Evolutionary conservation across 495 filamentous ascomycete genomes (phyloP).

Genomic region (Copromyces sp.): DNA sequence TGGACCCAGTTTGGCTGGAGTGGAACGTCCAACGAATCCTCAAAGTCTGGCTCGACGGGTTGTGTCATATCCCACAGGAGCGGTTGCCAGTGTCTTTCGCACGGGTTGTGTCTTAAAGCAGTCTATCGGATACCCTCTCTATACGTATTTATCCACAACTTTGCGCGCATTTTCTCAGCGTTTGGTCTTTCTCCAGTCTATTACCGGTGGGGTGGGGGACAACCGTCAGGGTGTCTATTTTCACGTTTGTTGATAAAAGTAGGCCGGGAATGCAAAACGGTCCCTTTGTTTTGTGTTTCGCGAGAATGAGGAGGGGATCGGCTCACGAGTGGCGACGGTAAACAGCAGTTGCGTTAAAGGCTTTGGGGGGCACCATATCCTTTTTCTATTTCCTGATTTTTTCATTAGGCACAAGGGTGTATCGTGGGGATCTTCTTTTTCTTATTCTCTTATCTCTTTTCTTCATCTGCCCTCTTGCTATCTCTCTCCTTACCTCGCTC

Average conservation of each 20-base stretch:
- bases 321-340: neutral
- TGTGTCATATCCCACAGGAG: neutral
- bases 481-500: slow-evolving; percentile 1
- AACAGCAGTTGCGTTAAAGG: neutral
- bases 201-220: slow-evolving; percentile 2
- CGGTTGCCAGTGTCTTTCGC: neutral
- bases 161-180: slow-evolving; percentile 9
- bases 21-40: neutral
- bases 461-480: neutral
- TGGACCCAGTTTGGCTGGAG: neutral
- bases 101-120: neutral
- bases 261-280: slow-evolving; percentile 15
- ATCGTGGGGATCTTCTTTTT: slow-evolving; percentile 4
- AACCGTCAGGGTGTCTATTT: slow-evolving; percentile 5
- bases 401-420: neutral
- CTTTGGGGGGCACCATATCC: neutral
- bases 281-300: slow-evolving; percentile 3
- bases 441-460: slow-evolving; percentile 7
- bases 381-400: neutral
- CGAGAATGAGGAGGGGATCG: neutral
- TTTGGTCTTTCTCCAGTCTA: slow-evolving; percentile 2
- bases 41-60: neutral
- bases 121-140: neutral
- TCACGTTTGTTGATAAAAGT: slow-evolving; percentile 14
- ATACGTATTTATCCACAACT: neutral